Percentiles rank a stretch among this genome's conserved stretches.
Conservation (phyloP, 257 asterid genomes). For the Jasminum sambac region DNA sequence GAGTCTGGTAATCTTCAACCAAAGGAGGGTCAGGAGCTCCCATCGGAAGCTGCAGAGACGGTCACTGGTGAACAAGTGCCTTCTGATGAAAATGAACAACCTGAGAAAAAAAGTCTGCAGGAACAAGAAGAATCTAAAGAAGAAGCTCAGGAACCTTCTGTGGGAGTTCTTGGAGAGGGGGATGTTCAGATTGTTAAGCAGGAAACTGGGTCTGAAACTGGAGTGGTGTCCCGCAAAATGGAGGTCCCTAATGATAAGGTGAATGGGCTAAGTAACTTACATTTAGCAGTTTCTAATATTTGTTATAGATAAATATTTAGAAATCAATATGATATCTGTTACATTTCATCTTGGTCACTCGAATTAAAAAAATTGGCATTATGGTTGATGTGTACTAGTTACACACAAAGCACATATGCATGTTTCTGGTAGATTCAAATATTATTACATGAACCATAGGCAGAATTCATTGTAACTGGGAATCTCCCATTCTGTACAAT, state of each 20-base stretch:
- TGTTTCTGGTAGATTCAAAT: background rate
- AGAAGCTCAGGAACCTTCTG: constrained; percentile 42
- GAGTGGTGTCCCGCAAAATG: constrained; percentile 70
- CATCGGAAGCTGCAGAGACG: constrained; percentile 30
- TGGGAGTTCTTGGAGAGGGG: constrained; percentile 45
- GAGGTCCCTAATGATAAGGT: constrained; percentile 97
- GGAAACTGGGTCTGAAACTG: constrained; percentile 36
- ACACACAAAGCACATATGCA: background rate
- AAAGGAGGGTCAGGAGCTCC: constrained; percentile 32
- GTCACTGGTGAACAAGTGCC: constrained; percentile 32
- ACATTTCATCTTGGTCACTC: background rate
- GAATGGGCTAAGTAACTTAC: constrained; percentile 6
- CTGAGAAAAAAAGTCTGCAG: constrained; percentile 29
- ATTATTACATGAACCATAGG: background rate
- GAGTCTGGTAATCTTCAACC: background rate
- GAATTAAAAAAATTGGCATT: background rate
- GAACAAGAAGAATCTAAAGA: constrained; percentile 35
- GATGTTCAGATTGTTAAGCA: constrained; percentile 38
- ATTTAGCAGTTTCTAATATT: background rate
- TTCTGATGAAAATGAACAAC: constrained; percentile 36
- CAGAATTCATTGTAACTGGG: background rate
- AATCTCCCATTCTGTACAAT: background rate
- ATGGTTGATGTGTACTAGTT: background rate
- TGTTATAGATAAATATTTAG: background rate
- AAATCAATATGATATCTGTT: background rate